These are phyloP conservation scores for Aspergillus vadensis DNA, from an alignment of 2,329 filamentous ascomycete species.

Conservation along the genomic window DNA sequence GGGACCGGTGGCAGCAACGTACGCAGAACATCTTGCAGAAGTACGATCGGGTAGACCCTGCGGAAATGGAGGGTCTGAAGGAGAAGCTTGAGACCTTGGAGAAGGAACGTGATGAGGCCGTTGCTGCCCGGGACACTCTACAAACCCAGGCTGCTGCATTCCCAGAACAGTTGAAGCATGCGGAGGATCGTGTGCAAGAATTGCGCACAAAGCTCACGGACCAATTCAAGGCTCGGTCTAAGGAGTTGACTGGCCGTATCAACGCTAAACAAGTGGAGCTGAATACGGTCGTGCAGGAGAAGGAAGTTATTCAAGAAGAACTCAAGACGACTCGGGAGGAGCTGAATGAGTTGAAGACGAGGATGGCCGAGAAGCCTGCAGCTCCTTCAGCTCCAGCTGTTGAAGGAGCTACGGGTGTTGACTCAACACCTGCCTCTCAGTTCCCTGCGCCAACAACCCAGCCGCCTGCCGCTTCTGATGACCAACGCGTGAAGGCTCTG, in stretches of 20 bases:
- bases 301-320: conserved; percentile 68
- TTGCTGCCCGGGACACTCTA: conserved; percentile 53
- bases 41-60: conserved; percentile 92
- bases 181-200: conserved; percentile 54
- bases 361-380: conserved; percentile 54
- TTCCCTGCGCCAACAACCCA: conserved; percentile 33
- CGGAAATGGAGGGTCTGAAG: conserved; percentile 87
- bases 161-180: conserved; percentile 50
- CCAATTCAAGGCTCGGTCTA: conserved; percentile 57
- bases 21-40: conserved; percentile 95
- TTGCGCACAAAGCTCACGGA: conserved; percentile 49
- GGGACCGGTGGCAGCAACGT: conserved; percentile 93
- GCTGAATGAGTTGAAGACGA: conserved; percentile 50
- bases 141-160: conserved; percentile 53
- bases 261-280: conserved; percentile 54
- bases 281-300: conserved; percentile 59
- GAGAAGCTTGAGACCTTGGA: conserved; percentile 69
- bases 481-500: conserved; percentile 62
- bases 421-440: conserved; percentile 35
- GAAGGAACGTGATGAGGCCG: conserved; percentile 67
- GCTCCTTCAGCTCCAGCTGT: conserved; percentile 26
- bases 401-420: conserved; percentile 55
- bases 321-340: conserved; percentile 65
- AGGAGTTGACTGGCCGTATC: conserved; percentile 67
- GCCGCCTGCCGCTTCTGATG: conserved; percentile 37